These are phyloP conservation scores for Cucumis cinereus DNA, from an alignment of 306 rosid genomes.

Conservation along the genomic window DNA sequence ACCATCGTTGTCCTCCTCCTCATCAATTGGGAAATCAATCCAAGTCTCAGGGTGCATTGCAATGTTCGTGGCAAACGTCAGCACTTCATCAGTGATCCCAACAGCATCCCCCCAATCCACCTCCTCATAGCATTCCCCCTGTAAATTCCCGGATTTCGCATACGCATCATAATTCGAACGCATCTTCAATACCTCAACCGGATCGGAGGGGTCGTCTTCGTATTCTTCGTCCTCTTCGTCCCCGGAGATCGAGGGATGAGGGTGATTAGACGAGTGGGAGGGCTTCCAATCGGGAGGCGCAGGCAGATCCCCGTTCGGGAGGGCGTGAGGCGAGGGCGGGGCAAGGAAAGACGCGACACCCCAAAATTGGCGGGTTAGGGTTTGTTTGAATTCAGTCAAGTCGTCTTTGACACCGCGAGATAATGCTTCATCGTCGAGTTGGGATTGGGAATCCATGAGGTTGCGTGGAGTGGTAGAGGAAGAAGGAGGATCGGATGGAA, in stretches of 20 bases:
- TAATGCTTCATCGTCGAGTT: slow-evolving; percentile 22
- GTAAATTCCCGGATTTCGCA: slow-evolving; percentile 4
- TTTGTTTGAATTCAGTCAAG: slow-evolving; percentile 58
- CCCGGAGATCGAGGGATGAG: slow-evolving; percentile 12
- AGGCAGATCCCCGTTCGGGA: neutral
- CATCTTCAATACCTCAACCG: slow-evolving; percentile 6
- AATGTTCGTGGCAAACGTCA: slow-evolving; percentile 70
- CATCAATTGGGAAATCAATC: slow-evolving; percentile 91
- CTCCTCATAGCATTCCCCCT: slow-evolving; percentile 27
- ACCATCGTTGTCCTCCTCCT: slow-evolving; percentile 81
- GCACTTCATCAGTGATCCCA: slow-evolving; percentile 79
- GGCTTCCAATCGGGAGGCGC: slow-evolving; percentile 11
- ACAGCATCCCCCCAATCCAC: slow-evolving; percentile 19
- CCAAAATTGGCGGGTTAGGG: slow-evolving; percentile 85
- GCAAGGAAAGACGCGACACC: slow-evolving; percentile 81
- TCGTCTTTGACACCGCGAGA: slow-evolving; percentile 72
- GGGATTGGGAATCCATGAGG: slow-evolving; percentile 12
- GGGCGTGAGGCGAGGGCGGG: slow-evolving; percentile 36
- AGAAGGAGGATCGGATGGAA: slow-evolving; percentile 10
- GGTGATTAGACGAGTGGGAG: slow-evolving; percentile 8
- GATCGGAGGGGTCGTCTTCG: slow-evolving; percentile 11
- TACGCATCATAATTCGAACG: slow-evolving; percentile 12
- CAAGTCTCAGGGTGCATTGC: slow-evolving; percentile 99
- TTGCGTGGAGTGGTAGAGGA: slow-evolving; percentile 13
- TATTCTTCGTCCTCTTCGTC: slow-evolving; percentile 3